Conservation (phyloP, 257 asterid genomes). For the Datura wrightii region DNA sequence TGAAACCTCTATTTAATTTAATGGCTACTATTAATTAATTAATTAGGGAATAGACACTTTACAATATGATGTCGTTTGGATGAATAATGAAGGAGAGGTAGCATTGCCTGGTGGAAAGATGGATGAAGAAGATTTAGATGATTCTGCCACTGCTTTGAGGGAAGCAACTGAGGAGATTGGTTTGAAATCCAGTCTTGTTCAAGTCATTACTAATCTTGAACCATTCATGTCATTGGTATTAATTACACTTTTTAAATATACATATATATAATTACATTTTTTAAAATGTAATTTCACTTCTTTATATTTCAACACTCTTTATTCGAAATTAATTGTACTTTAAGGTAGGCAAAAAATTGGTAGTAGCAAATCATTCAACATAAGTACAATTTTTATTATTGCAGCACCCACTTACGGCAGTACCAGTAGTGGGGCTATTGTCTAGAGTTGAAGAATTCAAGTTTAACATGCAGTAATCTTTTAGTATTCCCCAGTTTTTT, state of each 20-base stretch:
- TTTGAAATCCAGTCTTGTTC: slow-evolving; percentile 52
- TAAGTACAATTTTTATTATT: slow-evolving; percentile 5
- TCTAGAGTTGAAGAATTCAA: slow-evolving; percentile 55
- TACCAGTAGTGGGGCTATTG: slow-evolving; percentile 60
- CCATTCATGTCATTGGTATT: slow-evolving; percentile 61
- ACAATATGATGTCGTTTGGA: not conserved
- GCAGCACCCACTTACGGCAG: slow-evolving; percentile 66
- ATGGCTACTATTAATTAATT: not conserved
- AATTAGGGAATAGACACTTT: not conserved
- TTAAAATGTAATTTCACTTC: slow-evolving; percentile 4
- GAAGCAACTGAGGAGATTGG: slow-evolving; percentile 75
- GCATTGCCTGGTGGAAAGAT: slow-evolving; percentile 67
- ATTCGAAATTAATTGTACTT: not conserved
- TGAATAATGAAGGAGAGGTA: slow-evolving; percentile 52
- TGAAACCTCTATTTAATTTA: not conserved
- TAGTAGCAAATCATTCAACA: not conserved
- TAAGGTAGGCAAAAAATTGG: not conserved
- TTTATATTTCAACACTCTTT: not conserved
- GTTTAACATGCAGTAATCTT: no score
- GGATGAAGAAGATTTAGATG: slow-evolving; percentile 61
- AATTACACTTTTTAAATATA: not conserved
- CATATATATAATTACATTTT: no score
- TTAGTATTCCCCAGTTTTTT: no score
- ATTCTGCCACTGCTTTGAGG: slow-evolving; percentile 62
- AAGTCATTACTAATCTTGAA: slow-evolving; percentile 55